These are phyloP conservation scores for Pestalotiopsis sp. DNA, from an alignment of 2,329 filamentous ascomycete genomes.

Conservation along the genomic window DNA sequence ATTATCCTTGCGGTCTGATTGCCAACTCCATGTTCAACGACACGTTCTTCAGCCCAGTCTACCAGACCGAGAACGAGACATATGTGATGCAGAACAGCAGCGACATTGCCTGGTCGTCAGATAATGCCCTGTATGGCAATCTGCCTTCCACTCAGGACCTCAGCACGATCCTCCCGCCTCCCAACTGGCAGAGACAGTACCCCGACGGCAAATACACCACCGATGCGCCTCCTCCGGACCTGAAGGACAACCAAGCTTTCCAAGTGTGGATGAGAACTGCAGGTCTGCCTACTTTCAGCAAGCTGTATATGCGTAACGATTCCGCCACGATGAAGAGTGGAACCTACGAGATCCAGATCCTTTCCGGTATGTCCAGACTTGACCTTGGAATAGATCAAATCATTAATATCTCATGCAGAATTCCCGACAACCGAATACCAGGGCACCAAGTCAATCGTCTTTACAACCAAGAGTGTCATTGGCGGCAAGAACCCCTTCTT, in stretches of 20 bases:
- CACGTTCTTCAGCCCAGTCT: slow-evolving; percentile 70
- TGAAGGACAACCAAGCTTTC: slow-evolving; percentile 80
- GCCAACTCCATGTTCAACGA: slow-evolving; percentile 98
- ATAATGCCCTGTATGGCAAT: slow-evolving; percentile 75
- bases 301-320: slow-evolving; percentile 86
- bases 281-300: slow-evolving; percentile 91
- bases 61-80: slow-evolving; percentile 56
- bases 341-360: slow-evolving; percentile 75
- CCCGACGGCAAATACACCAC: slow-evolving; percentile 70
- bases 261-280: slow-evolving; percentile 99
- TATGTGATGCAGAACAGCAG: slow-evolving; percentile 74
- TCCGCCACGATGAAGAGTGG: slow-evolving; percentile 67
- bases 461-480: slow-evolving; percentile 89
- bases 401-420: slow-evolving; percentile 50
- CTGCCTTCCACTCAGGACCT: slow-evolving; percentile 51
- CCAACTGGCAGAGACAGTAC: slow-evolving; percentile 79
- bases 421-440: slow-evolving; percentile 80
- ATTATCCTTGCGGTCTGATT: slow-evolving; percentile 94
- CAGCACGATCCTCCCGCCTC: slow-evolving; percentile 74
- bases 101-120: slow-evolving; percentile 85
- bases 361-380: slow-evolving; percentile 66
- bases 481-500: slow-evolving; percentile 95
- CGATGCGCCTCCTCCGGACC: slow-evolving; percentile 67
- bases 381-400: not conserved
- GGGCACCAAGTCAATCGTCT: slow-evolving; percentile 86